Evolutionary conservation across 2,329 filamentous ascomycete genomes (phyloP).

Genomic region (Fusarium paranaense): DNA sequence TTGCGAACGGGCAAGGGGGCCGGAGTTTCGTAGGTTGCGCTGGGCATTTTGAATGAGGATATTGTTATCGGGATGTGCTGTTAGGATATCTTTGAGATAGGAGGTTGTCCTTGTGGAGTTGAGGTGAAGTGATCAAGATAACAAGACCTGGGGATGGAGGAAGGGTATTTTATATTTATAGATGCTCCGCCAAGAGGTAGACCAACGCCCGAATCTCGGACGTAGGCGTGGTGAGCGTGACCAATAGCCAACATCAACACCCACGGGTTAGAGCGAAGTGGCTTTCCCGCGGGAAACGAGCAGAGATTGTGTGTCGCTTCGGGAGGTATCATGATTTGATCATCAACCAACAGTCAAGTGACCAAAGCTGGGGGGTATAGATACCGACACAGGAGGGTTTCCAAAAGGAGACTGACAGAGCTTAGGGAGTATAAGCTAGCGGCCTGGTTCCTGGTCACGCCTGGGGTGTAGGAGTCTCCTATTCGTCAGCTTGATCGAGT

Average conservation of each 20-base stretch:
- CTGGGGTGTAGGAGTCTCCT: background rate
- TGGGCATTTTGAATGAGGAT: constrained; percentile 4
- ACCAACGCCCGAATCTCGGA: background rate
- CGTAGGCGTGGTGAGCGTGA: background rate
- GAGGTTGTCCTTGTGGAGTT: background rate
- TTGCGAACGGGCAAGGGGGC: constrained; percentile 13
- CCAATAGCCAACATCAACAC: background rate
- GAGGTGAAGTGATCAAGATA: background rate
- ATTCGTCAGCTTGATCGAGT: constrained; percentile 1
- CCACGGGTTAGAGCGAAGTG: background rate
- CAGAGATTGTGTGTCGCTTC: background rate
- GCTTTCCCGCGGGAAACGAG: background rate
- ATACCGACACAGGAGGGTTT: background rate
- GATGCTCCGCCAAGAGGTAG: background rate
- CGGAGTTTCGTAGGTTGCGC: background rate
- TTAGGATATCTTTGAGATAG: background rate
- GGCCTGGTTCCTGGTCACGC: background rate
- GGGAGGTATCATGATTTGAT: background rate
- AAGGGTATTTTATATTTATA: constrained; percentile 2
- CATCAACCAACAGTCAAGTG: constrained; percentile 5
- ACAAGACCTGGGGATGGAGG: background rate
- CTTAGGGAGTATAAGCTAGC: background rate
- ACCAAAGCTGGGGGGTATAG: background rate
- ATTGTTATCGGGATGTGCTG: background rate
- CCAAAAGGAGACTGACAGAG: background rate